Evolutionary conservation across 1,139 yeast genomes (phyloP), one percentile per base, ranked within the genome.

Genomic region (Magnusiomyces sp.): DNA sequence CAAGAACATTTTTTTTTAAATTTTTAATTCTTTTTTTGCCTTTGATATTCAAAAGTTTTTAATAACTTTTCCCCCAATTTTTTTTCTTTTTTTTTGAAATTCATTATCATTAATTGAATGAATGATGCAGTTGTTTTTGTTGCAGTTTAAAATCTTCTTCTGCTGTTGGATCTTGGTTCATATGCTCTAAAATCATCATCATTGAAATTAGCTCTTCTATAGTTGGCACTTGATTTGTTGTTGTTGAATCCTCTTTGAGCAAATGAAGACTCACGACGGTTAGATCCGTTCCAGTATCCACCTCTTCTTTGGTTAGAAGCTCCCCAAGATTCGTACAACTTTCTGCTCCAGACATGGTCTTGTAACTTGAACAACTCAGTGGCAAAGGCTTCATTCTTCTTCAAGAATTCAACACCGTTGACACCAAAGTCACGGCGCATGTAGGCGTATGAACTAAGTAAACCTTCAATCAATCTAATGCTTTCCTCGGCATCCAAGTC

Each of bases 391-490:
- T 29, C 11, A 37, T 52, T 50, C 17, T 47, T 47, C 6, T 37
- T 17, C 19, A 52, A 43, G 32, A 37, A 52, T n/a, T 50, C 48
- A 14, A 47, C 47, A 11, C 53, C 53, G 29, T 52, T 48, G n/a
- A 52, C 50, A 13, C 49, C 43, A 40, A 48, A 52, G 17, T 43
- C 53, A 46, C 43, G 48, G 17, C 55, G 46, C 17, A 52, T 19
- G 17, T 52, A 51, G 3, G 52, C 51, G 39, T 41, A 48, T 2
- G 49, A 45, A 1, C 48, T 37, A 40, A 52, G 27, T 14, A 52
- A 41, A 17, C 53, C 50, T 13, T 45, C 43, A 14, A 49, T 43
- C 9, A 52, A 49, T 10, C 45, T 41, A 9, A 43, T 45, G 38
- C 43, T 47, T 20, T 40, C 43, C 31, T 52, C 55, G 3, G 51